Evolutionary conservation across 441 rosid species (phyloP).

Genomic region (Biscutella auriculata): DNA sequence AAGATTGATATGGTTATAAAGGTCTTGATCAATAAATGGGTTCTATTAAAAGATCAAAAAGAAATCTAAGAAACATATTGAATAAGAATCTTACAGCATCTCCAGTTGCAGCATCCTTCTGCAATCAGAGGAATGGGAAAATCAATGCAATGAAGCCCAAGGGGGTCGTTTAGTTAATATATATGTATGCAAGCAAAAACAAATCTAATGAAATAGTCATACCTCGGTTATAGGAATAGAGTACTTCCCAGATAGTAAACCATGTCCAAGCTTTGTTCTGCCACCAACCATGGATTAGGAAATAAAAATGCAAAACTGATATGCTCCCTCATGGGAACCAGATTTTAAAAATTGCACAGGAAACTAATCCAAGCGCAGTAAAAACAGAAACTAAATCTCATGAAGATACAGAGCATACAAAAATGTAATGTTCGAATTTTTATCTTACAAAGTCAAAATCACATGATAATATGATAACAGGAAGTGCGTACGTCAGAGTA

Average conservation of each 20-base stretch:
- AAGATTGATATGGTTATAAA: neutral
- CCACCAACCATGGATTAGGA: slow-evolving; percentile 18
- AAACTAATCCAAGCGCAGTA: neutral
- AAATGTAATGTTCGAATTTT: neutral
- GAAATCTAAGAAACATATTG: neutral
- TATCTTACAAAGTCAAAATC: neutral
- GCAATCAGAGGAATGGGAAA: slow-evolving; percentile 7
- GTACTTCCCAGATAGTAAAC: slow-evolving; percentile 86
- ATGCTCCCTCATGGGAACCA: neutral
- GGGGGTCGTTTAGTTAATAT: slow-evolving; percentile 9
- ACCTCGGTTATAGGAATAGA: slow-evolving; percentile 69
- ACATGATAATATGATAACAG: neutral
- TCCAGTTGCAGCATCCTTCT: slow-evolving; percentile 17
- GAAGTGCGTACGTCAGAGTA: neutral
- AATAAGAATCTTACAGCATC: slow-evolving; percentile 43
- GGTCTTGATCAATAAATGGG: neutral
- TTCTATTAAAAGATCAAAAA: neutral
- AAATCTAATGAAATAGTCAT: neutral
- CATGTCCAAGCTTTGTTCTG: slow-evolving; percentile 93
- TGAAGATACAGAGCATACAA: slow-evolving; percentile 7
- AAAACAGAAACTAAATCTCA: slow-evolving; percentile 1
- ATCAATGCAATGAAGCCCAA: slow-evolving; percentile 5
- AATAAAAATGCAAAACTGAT: slow-evolving; percentile 3
- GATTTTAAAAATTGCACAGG: neutral
- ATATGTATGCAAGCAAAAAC: slow-evolving; percentile 1